phyloP scores from a whole-genome alignment of 2,329 filamentous ascomycete species.

The Pleurostoma richardsiae region DNA sequence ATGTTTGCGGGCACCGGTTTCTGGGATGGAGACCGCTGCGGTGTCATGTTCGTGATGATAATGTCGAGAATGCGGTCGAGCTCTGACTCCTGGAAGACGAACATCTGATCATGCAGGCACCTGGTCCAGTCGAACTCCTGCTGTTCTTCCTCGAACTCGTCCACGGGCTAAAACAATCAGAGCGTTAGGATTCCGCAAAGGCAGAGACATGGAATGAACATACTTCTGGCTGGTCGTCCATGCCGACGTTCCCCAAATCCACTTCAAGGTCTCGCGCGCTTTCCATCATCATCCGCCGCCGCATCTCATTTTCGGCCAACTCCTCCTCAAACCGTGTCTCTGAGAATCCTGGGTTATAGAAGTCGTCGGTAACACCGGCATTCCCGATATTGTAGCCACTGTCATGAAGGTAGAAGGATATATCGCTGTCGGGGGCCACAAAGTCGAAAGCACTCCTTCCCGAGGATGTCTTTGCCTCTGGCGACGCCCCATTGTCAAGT shows the following conservation, averaged over 20 bases:
- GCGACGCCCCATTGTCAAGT: constrained; percentile 89
- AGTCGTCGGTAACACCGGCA: constrained; percentile 78
- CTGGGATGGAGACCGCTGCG: constrained; percentile 90
- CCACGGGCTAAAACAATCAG: constrained; percentile 46
- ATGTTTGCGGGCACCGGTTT: constrained; percentile 98
- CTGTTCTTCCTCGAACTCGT: constrained; percentile 81
- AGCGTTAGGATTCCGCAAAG: constrained; percentile 9
- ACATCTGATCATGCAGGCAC: constrained; percentile 98
- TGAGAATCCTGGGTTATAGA: constrained; percentile 86
- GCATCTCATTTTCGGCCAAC: constrained; percentile 93
- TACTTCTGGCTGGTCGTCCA: constrained; percentile 93
- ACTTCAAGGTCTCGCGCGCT: constrained; percentile 96
- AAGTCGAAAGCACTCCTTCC: constrained; percentile 95
- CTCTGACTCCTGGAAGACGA: constrained; percentile 95
- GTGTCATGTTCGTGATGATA: constrained; percentile 96
- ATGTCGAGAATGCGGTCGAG: constrained; percentile 89
- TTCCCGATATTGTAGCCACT: constrained; percentile 88
- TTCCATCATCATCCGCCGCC: constrained; percentile 97
- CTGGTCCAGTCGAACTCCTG: constrained; percentile 95
- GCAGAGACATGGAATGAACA: constrained; percentile 1
- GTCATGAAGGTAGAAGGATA: constrained; percentile 91
- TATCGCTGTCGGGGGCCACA: constrained; percentile 89
- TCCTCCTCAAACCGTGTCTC: constrained; percentile 96
- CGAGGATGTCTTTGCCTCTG: constrained; percentile 89
- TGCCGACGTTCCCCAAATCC: constrained; percentile 88